Evolutionary conservation across 1,284 basidiomycete species (phyloP).

Genomic region (Austropuccinia psidii): DNA sequence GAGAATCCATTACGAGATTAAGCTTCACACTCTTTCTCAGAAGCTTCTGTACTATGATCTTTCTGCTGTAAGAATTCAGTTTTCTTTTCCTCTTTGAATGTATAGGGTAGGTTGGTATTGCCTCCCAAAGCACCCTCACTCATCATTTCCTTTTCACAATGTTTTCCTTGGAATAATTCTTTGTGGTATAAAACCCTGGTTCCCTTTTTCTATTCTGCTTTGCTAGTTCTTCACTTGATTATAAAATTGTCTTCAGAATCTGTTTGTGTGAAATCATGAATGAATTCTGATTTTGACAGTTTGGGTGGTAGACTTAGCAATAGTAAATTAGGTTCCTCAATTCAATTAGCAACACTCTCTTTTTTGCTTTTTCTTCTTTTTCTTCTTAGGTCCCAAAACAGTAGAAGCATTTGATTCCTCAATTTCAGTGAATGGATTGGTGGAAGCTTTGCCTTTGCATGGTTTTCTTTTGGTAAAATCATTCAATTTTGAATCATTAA

Average conservation of each 20-base stretch:
- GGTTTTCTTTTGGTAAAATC: neutral
- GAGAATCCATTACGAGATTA: conserved; percentile 46
- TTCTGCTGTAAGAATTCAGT: conserved; percentile 51
- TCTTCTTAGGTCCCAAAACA: neutral
- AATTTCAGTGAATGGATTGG: neutral
- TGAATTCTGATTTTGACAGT: neutral
- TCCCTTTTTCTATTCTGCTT: conserved; percentile 69
- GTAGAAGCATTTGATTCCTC: neutral
- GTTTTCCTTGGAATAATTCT: conserved; percentile 63
- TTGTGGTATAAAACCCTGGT: conserved; percentile 76
- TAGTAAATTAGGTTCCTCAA: conserved; percentile 28
- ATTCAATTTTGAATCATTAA: neutral
- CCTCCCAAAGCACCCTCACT: conserved; percentile 51
- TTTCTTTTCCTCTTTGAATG: conserved; percentile 51
- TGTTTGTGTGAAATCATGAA: neutral
- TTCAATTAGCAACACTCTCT: neutral
- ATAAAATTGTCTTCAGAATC: conserved; percentile 55
- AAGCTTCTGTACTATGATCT: conserved; percentile 42
- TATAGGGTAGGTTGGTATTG: conserved; percentile 80
- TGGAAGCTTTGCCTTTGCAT: neutral
- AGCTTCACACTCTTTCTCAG: conserved; percentile 39
- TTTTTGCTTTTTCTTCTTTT: conserved; percentile 3
- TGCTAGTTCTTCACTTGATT: conserved; percentile 65
- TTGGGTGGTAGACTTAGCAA: conserved; percentile 8
- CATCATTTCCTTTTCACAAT: conserved; percentile 51